These are phyloP conservation scores for Nicotiana sylvestris DNA, from an alignment of 257 asterid species.

Conservation along the genomic window DNA sequence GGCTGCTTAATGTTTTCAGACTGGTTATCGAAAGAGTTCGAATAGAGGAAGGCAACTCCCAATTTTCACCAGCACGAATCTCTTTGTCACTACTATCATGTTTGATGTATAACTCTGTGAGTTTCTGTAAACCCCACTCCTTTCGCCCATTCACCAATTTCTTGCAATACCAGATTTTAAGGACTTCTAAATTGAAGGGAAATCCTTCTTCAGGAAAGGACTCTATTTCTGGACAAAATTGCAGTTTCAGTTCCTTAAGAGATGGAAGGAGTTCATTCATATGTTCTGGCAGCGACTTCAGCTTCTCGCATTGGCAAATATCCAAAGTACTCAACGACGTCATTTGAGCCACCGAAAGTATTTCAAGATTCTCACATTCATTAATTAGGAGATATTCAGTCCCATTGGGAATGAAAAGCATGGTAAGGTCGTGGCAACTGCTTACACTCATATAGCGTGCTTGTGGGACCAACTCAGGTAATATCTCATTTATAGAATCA, in stretches of 20 bases:
- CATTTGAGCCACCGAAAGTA: background rate
- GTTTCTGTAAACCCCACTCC: background rate
- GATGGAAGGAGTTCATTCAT: constrained; percentile 7
- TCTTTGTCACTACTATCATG: background rate
- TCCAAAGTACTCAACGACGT: background rate
- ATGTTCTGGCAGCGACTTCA: constrained; percentile 13
- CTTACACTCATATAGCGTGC: too few species aligned
- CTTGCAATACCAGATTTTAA: rapidly evolving
- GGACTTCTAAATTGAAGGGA: background rate
- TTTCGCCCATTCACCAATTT: background rate
- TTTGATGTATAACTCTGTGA: rapidly evolving
- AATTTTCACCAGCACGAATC: background rate
- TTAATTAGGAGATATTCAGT: too few species aligned
- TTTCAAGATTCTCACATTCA: background rate
- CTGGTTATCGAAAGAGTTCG: rapidly evolving
- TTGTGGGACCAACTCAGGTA: too few species aligned
- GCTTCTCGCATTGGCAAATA: rapidly evolving
- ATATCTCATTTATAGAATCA: too few species aligned
- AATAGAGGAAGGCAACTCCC: background rate
- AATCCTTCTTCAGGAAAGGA: background rate
- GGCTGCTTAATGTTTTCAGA: constrained; percentile 1
- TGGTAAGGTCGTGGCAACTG: too few species aligned
- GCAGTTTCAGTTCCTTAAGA: background rate
- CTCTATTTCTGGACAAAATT: background rate
- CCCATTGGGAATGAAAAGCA: too few species aligned